A percentile compares a stretch with the other conserved stretches of the same genome.
These are phyloP conservation scores for Teunomyces pallodes DNA, from an alignment of 805 yeast species.

Conservation along the genomic window DNA sequence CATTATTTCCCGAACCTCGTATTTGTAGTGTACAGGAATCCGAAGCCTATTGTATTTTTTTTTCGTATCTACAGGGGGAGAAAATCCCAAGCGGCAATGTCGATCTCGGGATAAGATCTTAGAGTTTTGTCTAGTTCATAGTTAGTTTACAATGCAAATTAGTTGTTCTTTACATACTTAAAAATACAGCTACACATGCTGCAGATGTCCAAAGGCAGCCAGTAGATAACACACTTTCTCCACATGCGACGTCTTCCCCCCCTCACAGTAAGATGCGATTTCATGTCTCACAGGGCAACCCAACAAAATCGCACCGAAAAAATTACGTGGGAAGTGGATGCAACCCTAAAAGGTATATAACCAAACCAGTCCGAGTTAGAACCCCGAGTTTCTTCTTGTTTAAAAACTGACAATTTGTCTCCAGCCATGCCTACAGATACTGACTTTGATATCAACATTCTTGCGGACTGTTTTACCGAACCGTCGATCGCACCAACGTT, in stretches of 20 bases:
- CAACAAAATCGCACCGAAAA: conserved; percentile 4
- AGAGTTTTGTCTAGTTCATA: too few relatives aligned
- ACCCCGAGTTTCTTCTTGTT: not conserved
- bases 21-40: too few relatives aligned
- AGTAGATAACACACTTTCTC: not conserved
- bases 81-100: too few relatives aligned
- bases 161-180: too few relatives aligned
- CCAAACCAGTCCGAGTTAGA: not conserved
- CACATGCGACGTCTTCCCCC: not conserved
- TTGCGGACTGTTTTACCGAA: conserved; percentile 28
- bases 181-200: too few relatives aligned
- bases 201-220: too few relatives aligned
- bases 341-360: not conserved
- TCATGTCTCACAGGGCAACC: not conserved
- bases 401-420: not conserved
- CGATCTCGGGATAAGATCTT: too few relatives aligned
- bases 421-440: not conserved
- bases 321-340: not conserved
- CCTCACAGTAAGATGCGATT: not conserved
- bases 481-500: conserved; percentile 35
- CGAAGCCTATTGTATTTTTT: too few relatives aligned
- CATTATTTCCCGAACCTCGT: too few relatives aligned
- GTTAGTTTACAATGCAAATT: too few relatives aligned
- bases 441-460: conserved; percentile 38
- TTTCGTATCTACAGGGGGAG: too few relatives aligned